Percentiles rank a stretch among this genome's conserved stretches.
These are phyloP conservation scores for Arthrobotrys megalospora DNA, from an alignment of 2,329 filamentous ascomycete species.

Conservation along the genomic window DNA sequence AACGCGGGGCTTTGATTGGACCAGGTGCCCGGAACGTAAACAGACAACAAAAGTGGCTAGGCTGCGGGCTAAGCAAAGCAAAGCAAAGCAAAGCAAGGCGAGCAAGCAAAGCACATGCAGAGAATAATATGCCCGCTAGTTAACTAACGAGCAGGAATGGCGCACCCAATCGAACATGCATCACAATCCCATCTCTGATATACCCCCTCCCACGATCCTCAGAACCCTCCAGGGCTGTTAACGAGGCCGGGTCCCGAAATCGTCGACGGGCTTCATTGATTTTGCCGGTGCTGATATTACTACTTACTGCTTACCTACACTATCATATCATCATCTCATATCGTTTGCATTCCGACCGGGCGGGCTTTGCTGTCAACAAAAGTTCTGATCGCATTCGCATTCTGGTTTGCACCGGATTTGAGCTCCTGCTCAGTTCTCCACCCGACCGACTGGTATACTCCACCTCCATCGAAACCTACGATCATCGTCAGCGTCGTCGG, in stretches of 20 bases:
- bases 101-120: conserved; percentile 26
- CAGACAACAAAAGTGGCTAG: conserved; percentile 45
- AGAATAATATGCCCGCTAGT: conserved; percentile 23
- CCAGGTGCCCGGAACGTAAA: conserved; percentile 37
- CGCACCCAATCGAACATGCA: conserved; percentile 50
- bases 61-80: neutral
- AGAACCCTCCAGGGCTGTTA: conserved; percentile 22
- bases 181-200: conserved; percentile 36
- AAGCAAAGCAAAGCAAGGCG: conserved; percentile 6
- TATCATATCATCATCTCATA: neutral
- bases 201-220: conserved; percentile 26
- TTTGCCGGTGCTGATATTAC: neutral
- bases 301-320: neutral
- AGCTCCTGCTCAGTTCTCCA: conserved; percentile 50
- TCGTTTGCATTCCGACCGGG: neutral
- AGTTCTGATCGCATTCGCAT: conserved; percentile 39
- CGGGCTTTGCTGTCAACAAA: conserved; percentile 17
- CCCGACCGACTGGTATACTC: conserved; percentile 8
- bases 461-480: neutral
- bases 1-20: conserved; percentile 48
- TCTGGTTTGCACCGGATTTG: conserved; percentile 32
- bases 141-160: conserved; percentile 4
- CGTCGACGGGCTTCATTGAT: conserved; percentile 22
- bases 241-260: conserved; percentile 16
- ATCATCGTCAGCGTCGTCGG: conserved; percentile 31